Evolutionary conservation across 441 rosid species (phyloP).

Genomic region (Aleurites moluccanus): DNA sequence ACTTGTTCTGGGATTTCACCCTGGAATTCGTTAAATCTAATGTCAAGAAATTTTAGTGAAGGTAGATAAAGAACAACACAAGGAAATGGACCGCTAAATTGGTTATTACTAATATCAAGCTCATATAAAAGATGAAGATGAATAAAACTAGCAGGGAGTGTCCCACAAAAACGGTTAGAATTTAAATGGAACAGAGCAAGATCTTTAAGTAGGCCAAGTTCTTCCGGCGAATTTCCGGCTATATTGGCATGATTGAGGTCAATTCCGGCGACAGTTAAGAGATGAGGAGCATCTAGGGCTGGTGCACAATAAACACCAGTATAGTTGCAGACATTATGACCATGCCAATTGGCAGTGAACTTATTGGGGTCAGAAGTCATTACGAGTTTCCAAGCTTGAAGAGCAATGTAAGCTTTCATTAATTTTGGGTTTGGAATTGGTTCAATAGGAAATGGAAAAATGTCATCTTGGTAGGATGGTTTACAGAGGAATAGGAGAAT

Average conservation of each 20-base stretch:
- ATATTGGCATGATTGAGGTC: slow-evolving; percentile 77
- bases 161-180: slow-evolving; percentile 62
- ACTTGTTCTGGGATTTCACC: slow-evolving; percentile 56
- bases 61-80: slow-evolving; percentile 53
- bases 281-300: slow-evolving; percentile 47
- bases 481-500: slow-evolving; percentile 26
- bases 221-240: slow-evolving; percentile 61
- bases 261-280: slow-evolving; percentile 70
- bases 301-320: slow-evolving; percentile 73
- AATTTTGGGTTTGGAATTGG: slow-evolving; percentile 51
- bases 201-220: slow-evolving; percentile 77
- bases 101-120: slow-evolving; percentile 79
- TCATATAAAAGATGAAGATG: slow-evolving; percentile 55
- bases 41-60: slow-evolving; percentile 70
- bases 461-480: slow-evolving; percentile 26
- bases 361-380: slow-evolving; percentile 62
- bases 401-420: slow-evolving; percentile 57
- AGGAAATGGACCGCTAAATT: slow-evolving; percentile 66
- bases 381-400: slow-evolving; percentile 70
- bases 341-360: slow-evolving; percentile 67
- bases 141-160: slow-evolving; percentile 49
- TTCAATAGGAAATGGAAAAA: slow-evolving; percentile 18
- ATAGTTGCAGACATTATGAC: slow-evolving; percentile 78
- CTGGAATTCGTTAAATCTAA: slow-evolving; percentile 56
- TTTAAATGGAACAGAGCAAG: slow-evolving; percentile 77